A percentile compares a stretch with the other conserved stretches of the same genome.
phyloP scores from a whole-genome alignment of 768 basidiomycete species.

The Ramaria sp. region DNA sequence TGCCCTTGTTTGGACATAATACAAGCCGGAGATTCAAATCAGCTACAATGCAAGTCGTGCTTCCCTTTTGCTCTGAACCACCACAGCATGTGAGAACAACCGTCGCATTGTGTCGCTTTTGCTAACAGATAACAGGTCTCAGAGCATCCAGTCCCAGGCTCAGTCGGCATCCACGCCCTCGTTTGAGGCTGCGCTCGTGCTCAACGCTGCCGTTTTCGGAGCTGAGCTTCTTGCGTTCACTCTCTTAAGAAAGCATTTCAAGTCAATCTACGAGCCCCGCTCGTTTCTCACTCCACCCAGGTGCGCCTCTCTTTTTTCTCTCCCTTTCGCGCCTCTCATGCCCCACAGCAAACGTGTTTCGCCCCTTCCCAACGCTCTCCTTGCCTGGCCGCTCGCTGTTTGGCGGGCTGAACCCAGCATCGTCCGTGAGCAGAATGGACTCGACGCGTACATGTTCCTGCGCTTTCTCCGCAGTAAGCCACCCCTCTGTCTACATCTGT shows the following conservation, averaged over 20 bases:
- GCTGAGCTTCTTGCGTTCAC: conserved; percentile 69
- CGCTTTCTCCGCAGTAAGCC: conserved; percentile 45
- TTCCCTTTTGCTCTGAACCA: no score
- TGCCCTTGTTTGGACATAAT: no score
- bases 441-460: conserved; percentile 91
- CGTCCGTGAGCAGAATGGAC: conserved; percentile 61
- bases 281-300: conserved; percentile 47
- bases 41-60: no score
- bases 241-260: conserved; percentile 76
- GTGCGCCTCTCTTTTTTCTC: conserved; percentile 21
- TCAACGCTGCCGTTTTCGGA: conserved; percentile 68
- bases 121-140: neutral
- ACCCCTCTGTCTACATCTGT: neutral
- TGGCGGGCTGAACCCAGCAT: conserved; percentile 50
- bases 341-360: conserved; percentile 42
- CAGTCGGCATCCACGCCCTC: conserved; percentile 58
- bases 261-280: conserved; percentile 80
- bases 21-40: no score
- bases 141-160: conserved; percentile 21
- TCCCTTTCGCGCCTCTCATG: neutral
- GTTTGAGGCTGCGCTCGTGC: conserved; percentile 76
- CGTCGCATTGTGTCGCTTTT: no score
- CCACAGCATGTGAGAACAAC: no score
- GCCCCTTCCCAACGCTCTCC: conserved; percentile 36
- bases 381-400: conserved; percentile 61